Percentiles rank a stretch among this genome's conserved stretches.
Evolutionary conservation across 257 asterid species (phyloP).

Genomic region (Jacaranda copaia): DNA sequence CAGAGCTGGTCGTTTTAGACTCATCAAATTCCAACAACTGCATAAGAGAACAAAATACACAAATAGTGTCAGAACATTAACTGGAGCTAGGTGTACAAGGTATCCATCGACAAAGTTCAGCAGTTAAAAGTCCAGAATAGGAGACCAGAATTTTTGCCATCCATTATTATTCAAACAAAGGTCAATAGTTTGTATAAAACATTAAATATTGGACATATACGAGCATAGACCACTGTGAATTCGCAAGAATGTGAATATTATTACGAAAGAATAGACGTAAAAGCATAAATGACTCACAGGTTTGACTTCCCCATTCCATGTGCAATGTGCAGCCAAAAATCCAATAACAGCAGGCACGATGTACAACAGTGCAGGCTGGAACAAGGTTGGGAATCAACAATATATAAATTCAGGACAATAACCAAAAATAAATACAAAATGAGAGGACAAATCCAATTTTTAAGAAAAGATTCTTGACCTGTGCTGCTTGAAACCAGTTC

Average conservation of each 20-base stretch:
- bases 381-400: constrained; percentile 23
- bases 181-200: too few species aligned
- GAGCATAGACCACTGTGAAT: too few species aligned
- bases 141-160: too few species aligned
- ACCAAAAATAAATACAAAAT: background rate
- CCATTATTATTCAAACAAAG: too few species aligned
- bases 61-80: too few species aligned
- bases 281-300: constrained; percentile 52
- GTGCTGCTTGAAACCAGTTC: constrained; percentile 97
- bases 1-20: constrained; percentile 48
- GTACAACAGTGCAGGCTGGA: constrained; percentile 82
- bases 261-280: background rate
- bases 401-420: background rate
- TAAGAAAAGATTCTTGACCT: constrained; percentile 46
- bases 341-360: constrained; percentile 85
- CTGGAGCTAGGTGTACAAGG: too few species aligned
- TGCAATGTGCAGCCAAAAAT: constrained; percentile 73
- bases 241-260: too few species aligned
- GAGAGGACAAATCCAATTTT: background rate
- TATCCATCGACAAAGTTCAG: too few species aligned
- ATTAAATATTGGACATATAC: too few species aligned
- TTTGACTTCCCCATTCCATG: constrained; percentile 85
- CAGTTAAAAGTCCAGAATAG: too few species aligned
- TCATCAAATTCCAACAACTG: constrained; percentile 80
- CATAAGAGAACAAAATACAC: background rate